Evolutionary conservation across 2,329 filamentous ascomycete genomes (phyloP), one percentile per base, ranked within the genome.

Genomic region (Cercospora sp.): DNA sequence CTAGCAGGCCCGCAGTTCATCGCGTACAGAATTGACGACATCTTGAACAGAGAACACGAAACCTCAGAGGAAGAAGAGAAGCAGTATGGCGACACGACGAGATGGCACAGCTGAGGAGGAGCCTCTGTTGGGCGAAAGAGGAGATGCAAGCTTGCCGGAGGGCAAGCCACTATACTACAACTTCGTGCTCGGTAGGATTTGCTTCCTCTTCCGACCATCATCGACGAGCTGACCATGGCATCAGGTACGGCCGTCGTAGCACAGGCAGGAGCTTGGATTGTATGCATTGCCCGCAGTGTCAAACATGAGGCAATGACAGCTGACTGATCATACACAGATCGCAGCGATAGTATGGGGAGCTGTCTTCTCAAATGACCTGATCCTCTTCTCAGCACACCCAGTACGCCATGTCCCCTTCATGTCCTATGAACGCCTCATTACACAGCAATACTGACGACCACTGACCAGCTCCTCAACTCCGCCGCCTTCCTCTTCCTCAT

Each of bases 361-460:
- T 66, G 87, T 97, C 71, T 88, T 97, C 77, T 86, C 88, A 51
- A 84, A 86, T 55, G 79, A 89, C 32, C 77, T 96, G 70, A 91
- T 92, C 45, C 88, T 97, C 74, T 97, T 98, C 85, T 93, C 92
- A 18, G 88, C 90, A 8, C 94, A 98, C 80, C 94, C 94, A 7
- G 89, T 97, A 77, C 87, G 81, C 26, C 24, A 8, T 4, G 8
- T 21, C 30, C n/a, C n/a, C n/a, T n/a, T n/a, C n/a, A n/a, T n/a
- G n/a, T n/a, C n/a, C n/a, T n/a, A n/a, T n/a, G n/a, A n/a, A n/a
- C n/a, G n/a, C n/a, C n/a, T n/a, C n/a, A n/a, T n/a, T n/a, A n/a
- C n/a, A 24, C 30, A 32, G 30, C 43, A 21, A 21, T 49, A 49
- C 43, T 45, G 43, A 45, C 18, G n/a, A 10, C 18, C 37, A 58